Conservation (phyloP, 2,329 filamentous ascomycete genomes). For the Clonostachys rosea region DNA sequence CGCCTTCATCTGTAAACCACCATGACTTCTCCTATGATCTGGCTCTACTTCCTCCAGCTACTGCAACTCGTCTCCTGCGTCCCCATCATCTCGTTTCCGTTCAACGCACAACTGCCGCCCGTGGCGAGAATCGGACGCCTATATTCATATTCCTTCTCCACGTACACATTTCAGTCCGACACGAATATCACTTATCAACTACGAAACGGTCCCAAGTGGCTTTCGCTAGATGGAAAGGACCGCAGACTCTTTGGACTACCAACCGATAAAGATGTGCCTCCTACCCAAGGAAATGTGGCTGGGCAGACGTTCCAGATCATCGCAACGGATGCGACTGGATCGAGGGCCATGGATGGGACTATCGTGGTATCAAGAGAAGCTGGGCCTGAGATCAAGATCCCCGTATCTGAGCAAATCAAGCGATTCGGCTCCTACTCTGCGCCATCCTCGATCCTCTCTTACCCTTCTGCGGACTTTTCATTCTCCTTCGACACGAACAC, state of each 20-base stretch:
- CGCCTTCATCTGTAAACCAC: slow-evolving; percentile 9
- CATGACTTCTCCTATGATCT: slow-evolving; percentile 20
- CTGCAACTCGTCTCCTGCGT: slow-evolving; percentile 16
- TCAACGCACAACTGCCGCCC: slow-evolving; percentile 81
- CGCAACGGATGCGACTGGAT: slow-evolving; percentile 63
- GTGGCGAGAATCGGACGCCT: slow-evolving; percentile 64
- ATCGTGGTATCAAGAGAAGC: slow-evolving; percentile 62
- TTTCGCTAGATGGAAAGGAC: slow-evolving; percentile 61
- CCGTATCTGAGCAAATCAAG: slow-evolving; percentile 53
- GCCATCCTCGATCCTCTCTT: slow-evolving; percentile 52
- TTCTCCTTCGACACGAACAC: slow-evolving; percentile 53
- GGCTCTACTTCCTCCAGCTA: slow-evolving; percentile 10
- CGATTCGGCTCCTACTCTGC: slow-evolving; percentile 55
- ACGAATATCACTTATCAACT: slow-evolving; percentile 66
- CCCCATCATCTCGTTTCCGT: slow-evolving; percentile 57
- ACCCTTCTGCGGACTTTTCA: slow-evolving; percentile 46
- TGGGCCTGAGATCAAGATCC: slow-evolving; percentile 48
- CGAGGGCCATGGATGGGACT: slow-evolving; percentile 59
- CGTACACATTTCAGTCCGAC: slow-evolving; percentile 66
- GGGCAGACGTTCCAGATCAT: slow-evolving; percentile 60
- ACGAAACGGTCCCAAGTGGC: slow-evolving; percentile 63
- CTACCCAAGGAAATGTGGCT: slow-evolving; percentile 42
- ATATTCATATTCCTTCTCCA: slow-evolving; percentile 69
- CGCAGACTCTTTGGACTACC: slow-evolving; percentile 71
- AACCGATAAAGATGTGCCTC: slow-evolving; percentile 37